Evolutionary conservation across 306 rosid genomes (phyloP), one percentile per base, ranked within the genome.

Genomic region (Dryas octopetala): DNA sequence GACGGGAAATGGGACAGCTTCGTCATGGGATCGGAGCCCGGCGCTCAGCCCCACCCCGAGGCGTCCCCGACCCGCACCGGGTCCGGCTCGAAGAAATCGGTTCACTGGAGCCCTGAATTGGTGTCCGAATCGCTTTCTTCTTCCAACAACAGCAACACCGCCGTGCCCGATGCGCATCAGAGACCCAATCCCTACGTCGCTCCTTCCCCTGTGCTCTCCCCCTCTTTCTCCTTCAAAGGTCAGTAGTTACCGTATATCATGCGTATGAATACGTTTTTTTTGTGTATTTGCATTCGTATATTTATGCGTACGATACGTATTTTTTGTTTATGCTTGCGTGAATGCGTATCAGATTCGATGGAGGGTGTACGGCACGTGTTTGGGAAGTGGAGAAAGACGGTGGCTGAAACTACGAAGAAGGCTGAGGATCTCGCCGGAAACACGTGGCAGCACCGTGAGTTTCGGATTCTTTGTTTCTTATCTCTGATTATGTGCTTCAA

Each of bases 361-460:
- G 87, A 68, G 28, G 85, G 79, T n/a, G 97, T 90, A 53, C 79
- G 89, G 73, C 80, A 70, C 81, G 93, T 78, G 81, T 88, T 95
- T 0, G 99, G 98, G 66, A 85, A 84, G 75, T 95, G 99, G 99
- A 75, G 96, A 10, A 85, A 50, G 88, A 83, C 62, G 75, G 93
- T 90, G 41, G 99, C 87, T 62, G 98, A 90, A 74, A 85, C 93
- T 6, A 81, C 93, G 28, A 86, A 75, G 83, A 91, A 84, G 79
- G 97, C 99, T 45, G 99, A 95, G 84, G 87, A 62, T 86, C 85
- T 95, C 65, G 99, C 98, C 38, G 95, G 93, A 73, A 95, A 92
- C 83, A 92, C 99, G 44, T 95, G 99, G 99, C 94, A 89, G 80
- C 96, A 93, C 80, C 77, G 97, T 95, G 79, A 81, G 93, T 75